These are phyloP conservation scores for Mangifera indica DNA, from an alignment of 345 rosid species.

Conservation along the genomic window DNA sequence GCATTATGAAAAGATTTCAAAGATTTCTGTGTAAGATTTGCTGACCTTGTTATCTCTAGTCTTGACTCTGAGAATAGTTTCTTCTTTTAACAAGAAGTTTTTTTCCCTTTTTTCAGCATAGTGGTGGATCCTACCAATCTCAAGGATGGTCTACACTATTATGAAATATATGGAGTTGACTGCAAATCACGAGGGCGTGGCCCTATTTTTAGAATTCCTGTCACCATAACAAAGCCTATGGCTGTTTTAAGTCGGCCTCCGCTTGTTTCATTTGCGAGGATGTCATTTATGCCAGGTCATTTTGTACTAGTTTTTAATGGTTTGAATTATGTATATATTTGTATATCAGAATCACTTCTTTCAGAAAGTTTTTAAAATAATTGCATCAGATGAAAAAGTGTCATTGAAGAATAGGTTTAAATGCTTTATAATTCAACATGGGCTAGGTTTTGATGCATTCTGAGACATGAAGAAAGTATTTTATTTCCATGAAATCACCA, in stretches of 20 bases:
- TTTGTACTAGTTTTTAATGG: neutral
- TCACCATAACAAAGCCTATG: constrained; percentile 81
- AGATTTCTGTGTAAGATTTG: neutral
- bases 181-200: constrained; percentile 96
- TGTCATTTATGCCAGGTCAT: constrained; percentile 87
- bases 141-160: constrained; percentile 78
- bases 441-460: neutral
- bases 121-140: constrained; percentile 91
- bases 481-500: constrained; percentile 1
- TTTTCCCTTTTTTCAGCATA: constrained; percentile 55
- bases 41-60: constrained; percentile 5
- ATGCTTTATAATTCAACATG: neutral
- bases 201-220: constrained; percentile 81
- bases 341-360: neutral
- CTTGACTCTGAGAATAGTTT: neutral
- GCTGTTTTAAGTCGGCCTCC: constrained; percentile 64
- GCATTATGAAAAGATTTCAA: neutral
- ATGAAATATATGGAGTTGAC: constrained; percentile 89
- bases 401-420: neutral
- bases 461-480: neutral
- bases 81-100: constrained; percentile 6
- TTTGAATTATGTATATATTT: neutral
- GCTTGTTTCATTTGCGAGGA: constrained; percentile 56
- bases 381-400: neutral
- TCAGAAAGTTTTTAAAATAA: neutral